Evolutionary conservation across 2,329 filamentous ascomycete genomes (phyloP), one percentile per base, ranked within the genome.

Genomic region (Arachnomyces sp.): DNA sequence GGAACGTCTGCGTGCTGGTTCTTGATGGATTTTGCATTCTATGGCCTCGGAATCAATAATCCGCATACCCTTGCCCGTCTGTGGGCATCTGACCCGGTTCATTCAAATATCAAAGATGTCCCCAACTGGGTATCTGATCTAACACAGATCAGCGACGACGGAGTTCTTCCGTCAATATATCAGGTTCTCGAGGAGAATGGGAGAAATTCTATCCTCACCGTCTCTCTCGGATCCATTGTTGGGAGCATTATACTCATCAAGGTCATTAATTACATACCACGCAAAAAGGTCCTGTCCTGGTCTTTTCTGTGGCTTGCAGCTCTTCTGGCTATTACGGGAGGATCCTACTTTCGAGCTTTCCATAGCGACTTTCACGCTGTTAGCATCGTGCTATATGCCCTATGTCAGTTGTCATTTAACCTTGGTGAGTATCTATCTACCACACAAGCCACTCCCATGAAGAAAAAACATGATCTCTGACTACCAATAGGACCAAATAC

Each of bases 11-110:
- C 46, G 8, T 38, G 45, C n/a, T 49, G 47, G 45, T 41, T 42
- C 16, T 49, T 36, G 30, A 48, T 48, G 16, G 47, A 49, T 16
- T 49, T 49, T 35, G 47, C 47, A 3, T 49, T 47, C 31, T 49
- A 48, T 35, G 47, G 42, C 4, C 36, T 49, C 18, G 43, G 45
- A 2, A 45, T 45, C 14, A 44, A 47, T 9, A 25, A 25, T 25
- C 21, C 21, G 21, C 21, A 25, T 25, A 25, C 21, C 21, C 21
- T 25, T 25, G 21, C 21, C 21, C 21, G 21, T 9, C 9, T 25
- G 21, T 25, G 21, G 21, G 21, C 21, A 15, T 49, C 47, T 12
- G 42, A 43, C 30, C 42, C 47, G 34, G 43, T 49, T 4, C 37
- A 44, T 7, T 14, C 31, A 7, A 42, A 42, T 30, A 43, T 47